Percentiles rank a stretch among this genome's conserved stretches.
These are phyloP conservation scores for Monosporozyma aquatica DNA, from an alignment of 805 yeast species.

Conservation along the genomic window DNA sequence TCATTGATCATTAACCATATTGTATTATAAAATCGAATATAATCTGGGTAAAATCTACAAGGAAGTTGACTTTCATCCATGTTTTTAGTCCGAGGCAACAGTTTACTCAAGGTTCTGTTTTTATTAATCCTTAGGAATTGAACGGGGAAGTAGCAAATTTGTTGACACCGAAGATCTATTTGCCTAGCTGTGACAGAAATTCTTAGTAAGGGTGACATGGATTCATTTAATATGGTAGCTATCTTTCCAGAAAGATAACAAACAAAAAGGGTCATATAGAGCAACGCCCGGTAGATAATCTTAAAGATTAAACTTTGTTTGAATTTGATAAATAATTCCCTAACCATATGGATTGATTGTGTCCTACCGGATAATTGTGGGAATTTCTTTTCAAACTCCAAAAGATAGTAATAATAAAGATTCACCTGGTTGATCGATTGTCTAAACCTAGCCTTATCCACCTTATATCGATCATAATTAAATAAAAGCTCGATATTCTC, in stretches of 20 bases:
- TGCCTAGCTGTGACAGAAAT: constrained; percentile 65
- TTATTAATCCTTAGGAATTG: constrained; percentile 54
- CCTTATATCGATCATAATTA: constrained; percentile 1
- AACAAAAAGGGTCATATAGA: constrained; percentile 6
- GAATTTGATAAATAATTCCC: neutral
- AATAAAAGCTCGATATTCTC: neutral
- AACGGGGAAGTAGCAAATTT: constrained; percentile 66
- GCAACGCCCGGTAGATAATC: neutral
- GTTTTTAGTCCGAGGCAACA: constrained; percentile 12
- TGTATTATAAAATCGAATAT: constrained; percentile 74
- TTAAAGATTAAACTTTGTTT: neutral
- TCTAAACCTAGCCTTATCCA: constrained; percentile 1
- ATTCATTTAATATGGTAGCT: constrained; percentile 14
- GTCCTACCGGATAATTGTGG: neutral
- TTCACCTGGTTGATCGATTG: constrained; percentile 3
- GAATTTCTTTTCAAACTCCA: constrained; percentile 2
- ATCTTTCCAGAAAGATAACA: constrained; percentile 15
- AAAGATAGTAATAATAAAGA: constrained; percentile 1
- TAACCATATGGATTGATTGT: neutral
- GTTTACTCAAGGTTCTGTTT: constrained; percentile 10
- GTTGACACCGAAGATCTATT: constrained; percentile 66
- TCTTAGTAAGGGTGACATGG: constrained; percentile 13
- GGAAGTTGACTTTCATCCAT: constrained; percentile 26
- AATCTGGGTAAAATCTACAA: constrained; percentile 46
- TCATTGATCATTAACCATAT: constrained; percentile 85